Percentiles rank a stretch among this genome's conserved stretches.
These are phyloP conservation scores for Nannizziopsis arthrosporioides DNA, from an alignment of 2,329 filamentous ascomycete species.

Conservation along the genomic window DNA sequence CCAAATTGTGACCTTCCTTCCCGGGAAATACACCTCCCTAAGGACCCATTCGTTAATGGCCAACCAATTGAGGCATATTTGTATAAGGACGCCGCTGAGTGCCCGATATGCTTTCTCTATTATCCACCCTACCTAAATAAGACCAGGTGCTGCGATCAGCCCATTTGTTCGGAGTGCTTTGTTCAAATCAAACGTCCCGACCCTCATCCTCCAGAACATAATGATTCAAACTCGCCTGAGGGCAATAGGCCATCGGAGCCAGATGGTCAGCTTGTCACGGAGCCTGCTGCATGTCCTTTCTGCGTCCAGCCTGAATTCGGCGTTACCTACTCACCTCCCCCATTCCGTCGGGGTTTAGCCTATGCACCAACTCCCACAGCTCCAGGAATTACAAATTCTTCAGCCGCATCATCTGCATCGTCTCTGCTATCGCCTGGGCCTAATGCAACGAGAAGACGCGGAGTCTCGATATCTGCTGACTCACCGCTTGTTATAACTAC, in stretches of 20 bases:
- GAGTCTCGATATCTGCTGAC: conserved; percentile 64
- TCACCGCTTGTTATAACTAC: conserved; percentile 83
- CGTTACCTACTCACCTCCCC: conserved; percentile 82
- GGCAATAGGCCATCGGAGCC: conserved; percentile 30
- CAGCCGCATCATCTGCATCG: conserved; percentile 77
- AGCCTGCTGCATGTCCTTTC: conserved; percentile 85
- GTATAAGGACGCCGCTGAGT: conserved; percentile 83
- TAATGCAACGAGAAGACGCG: conserved; percentile 42
- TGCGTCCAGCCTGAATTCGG: conserved; percentile 92
- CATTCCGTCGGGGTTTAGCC: conserved; percentile 71
- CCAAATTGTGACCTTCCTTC: conserved; percentile 64
- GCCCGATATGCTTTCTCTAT: conserved; percentile 91
- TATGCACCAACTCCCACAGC: conserved; percentile 48
- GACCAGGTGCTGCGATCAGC: conserved; percentile 88
- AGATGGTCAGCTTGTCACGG: conserved; percentile 64
- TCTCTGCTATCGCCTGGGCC: conserved; percentile 55
- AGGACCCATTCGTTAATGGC: conserved; percentile 85
- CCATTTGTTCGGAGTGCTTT: conserved; percentile 97
- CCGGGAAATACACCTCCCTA: conserved; percentile 65
- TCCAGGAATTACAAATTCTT: conserved; percentile 44
- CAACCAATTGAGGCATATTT: conserved; percentile 83
- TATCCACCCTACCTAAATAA: conserved; percentile 91
- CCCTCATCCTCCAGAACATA: conserved; percentile 75
- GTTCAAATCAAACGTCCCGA: conserved; percentile 96
- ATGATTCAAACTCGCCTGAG: conserved; percentile 35